Evolutionary conservation across 164 flowering plant species (phyloP).

Genomic region (Buxus sempervirens): DNA sequence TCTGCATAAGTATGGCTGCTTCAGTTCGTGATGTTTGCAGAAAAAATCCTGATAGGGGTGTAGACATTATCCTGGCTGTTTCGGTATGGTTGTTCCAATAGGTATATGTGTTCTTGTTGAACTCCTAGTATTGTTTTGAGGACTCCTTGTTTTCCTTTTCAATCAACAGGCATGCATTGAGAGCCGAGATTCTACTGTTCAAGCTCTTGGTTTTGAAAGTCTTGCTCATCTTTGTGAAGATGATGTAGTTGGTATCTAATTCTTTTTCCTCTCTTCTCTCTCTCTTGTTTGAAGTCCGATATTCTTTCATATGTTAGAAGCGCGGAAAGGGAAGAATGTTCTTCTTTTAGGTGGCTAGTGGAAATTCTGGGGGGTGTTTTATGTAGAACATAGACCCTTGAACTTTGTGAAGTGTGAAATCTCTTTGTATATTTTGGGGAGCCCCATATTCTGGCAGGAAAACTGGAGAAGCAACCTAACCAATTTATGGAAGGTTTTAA

Average conservation of each 20-base stretch:
- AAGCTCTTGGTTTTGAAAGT: conserved; percentile 83
- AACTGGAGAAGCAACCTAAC: too few species aligned
- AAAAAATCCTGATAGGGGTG: conserved; percentile 91
- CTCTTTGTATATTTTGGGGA: too few species aligned
- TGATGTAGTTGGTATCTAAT: conserved; percentile 78
- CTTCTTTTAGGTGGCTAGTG: too few species aligned
- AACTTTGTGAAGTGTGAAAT: too few species aligned
- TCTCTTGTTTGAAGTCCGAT: not conserved
- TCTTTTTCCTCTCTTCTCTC: not conserved
- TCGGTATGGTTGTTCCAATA: conserved; percentile 43
- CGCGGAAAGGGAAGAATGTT: too few species aligned
- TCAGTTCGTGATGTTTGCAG: conserved; percentile 83
- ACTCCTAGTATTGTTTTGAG: conserved; percentile 4
- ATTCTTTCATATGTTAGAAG: too few species aligned
- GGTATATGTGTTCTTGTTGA: conserved; percentile 9
- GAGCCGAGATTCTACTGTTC: conserved; percentile 51
- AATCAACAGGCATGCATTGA: conserved; percentile 79
- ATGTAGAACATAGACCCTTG: too few species aligned
- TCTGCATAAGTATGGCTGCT: conserved; percentile 77
- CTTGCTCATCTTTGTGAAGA: conserved; percentile 96
- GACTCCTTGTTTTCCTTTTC: not conserved
- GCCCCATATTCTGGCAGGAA: too few species aligned
- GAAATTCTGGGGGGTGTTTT: too few species aligned
- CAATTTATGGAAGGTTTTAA: too few species aligned
- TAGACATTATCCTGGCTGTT: conserved; percentile 90